Percentiles rank a stretch among this genome's conserved stretches.
phyloP scores from a whole-genome alignment of 2,329 filamentous ascomycete genomes.

The Pseudogymnoascus sp. region DNA sequence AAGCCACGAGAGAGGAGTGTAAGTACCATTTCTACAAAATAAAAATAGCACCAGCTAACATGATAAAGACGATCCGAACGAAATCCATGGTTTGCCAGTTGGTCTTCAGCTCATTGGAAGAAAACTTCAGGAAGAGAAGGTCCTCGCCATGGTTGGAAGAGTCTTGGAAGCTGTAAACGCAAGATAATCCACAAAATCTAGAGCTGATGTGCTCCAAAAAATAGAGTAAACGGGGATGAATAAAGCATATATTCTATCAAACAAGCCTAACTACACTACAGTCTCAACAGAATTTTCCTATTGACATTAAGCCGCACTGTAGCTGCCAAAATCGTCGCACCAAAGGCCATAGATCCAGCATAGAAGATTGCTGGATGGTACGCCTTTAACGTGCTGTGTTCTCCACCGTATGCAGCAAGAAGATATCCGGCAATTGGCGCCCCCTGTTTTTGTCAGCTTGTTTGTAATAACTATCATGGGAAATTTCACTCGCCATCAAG shows the following conservation, averaged over 20 bases:
- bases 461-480: neutral
- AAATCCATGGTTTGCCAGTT: slow-evolving; percentile 78
- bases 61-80: slow-evolving; percentile 57
- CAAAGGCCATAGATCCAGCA: slow-evolving; percentile 45
- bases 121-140: slow-evolving; percentile 78
- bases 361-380: slow-evolving; percentile 57
- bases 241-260: neutral
- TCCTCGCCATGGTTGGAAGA: slow-evolving; percentile 69
- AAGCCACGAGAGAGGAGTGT: slow-evolving; percentile 1
- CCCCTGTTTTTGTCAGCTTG: slow-evolving; percentile 30
- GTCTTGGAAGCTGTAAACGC: slow-evolving; percentile 31
- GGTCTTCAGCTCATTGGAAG: slow-evolving; percentile 76
- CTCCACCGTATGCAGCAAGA: slow-evolving; percentile 46
- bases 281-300: slow-evolving; percentile 30
- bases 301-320: slow-evolving; percentile 38
- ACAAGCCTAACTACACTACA: slow-evolving; percentile 20
- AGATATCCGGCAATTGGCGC: slow-evolving; percentile 54
- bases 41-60: slow-evolving; percentile 60
- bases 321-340: slow-evolving; percentile 36
- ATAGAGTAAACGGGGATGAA: no score
- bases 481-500: slow-evolving; percentile 40
- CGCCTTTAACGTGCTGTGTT: slow-evolving; percentile 40
- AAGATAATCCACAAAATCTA: neutral
- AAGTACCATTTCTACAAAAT: neutral
- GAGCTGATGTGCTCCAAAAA: neutral